Conservation (phyloP, 306 rosid species). For the Casuarina equisetifolia region DNA sequence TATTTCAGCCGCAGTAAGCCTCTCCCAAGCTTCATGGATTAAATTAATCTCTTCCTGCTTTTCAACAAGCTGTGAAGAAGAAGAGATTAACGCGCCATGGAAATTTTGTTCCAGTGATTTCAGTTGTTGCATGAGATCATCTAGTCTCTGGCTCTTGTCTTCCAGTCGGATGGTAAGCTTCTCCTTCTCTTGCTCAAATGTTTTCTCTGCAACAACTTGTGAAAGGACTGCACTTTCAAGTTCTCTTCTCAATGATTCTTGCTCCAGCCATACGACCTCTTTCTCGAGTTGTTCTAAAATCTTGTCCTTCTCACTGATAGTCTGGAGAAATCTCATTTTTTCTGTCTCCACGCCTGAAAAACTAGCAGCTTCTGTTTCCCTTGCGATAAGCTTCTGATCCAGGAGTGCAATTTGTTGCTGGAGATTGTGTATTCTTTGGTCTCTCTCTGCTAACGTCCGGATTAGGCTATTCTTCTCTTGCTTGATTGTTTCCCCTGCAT, state of each 20-base stretch:
- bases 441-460: slow-evolving; percentile 43
- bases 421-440: slow-evolving; percentile 38
- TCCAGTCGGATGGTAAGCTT: slow-evolving; percentile 30
- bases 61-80: slow-evolving; percentile 56
- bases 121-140: slow-evolving; percentile 43
- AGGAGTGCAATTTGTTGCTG: slow-evolving; percentile 44
- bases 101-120: slow-evolving; percentile 52
- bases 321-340: slow-evolving; percentile 25
- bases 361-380: slow-evolving; percentile 38
- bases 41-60: slow-evolving; percentile 59
- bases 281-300: slow-evolving; percentile 53
- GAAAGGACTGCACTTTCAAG: slow-evolving; percentile 47
- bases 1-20: slow-evolving; percentile 53
- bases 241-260: slow-evolving; percentile 56
- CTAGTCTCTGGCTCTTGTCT: slow-evolving; percentile 38
- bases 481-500: slow-evolving; percentile 54
- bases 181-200: slow-evolving; percentile 42
- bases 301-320: slow-evolving; percentile 47
- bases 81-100: slow-evolving; percentile 40
- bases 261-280: slow-evolving; percentile 51
- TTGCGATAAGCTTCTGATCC: slow-evolving; percentile 42
- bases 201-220: slow-evolving; percentile 38
- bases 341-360: slow-evolving; percentile 24
- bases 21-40: slow-evolving; percentile 58
- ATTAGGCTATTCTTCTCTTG: slow-evolving; percentile 48